Evolutionary conservation across 1,284 basidiomycete genomes (phyloP).

Genomic region (Neonothopanus nambi): DNA sequence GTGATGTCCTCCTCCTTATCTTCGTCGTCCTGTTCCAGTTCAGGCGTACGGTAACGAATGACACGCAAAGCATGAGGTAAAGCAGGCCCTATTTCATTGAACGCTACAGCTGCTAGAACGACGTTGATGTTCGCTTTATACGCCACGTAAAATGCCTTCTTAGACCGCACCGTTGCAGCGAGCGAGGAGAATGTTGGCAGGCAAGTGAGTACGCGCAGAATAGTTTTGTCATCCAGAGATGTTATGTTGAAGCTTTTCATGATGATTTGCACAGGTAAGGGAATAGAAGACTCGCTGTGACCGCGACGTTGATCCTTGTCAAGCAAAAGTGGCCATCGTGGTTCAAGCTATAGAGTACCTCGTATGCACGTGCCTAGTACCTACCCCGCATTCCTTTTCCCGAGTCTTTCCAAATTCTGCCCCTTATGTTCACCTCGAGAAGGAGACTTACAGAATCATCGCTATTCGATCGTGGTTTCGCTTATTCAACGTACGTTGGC

Average conservation of each 20-base stretch:
- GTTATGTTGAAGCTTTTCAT: no score
- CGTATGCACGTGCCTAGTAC: no score
- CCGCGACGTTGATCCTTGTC: no score
- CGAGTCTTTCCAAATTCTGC: no score
- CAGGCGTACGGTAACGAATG: not conserved
- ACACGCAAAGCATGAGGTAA: constrained; percentile 15
- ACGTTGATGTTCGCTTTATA: not conserved
- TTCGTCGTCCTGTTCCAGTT: not conserved
- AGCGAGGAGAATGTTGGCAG: not conserved
- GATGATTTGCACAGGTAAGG: no score
- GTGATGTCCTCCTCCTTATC: not conserved
- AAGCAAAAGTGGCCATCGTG: no score
- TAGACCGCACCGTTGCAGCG: not conserved
- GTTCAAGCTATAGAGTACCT: no score
- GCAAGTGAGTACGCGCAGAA: no score
- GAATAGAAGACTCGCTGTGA: no score
- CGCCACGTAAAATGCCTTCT: not conserved
- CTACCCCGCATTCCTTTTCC: no score
- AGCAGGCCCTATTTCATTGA: constrained; percentile 14
- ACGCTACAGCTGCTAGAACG: constrained; percentile 4
- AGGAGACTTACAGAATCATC: constrained; percentile 4
- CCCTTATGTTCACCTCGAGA: no score
- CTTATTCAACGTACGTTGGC: constrained; percentile 42
- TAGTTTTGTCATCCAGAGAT: no score
- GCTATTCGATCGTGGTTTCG: constrained; percentile 38